Evolutionary conservation across 192 early-diverging fungal genomes (phyloP).

Genomic region (Paraglomus brasilianum): DNA sequence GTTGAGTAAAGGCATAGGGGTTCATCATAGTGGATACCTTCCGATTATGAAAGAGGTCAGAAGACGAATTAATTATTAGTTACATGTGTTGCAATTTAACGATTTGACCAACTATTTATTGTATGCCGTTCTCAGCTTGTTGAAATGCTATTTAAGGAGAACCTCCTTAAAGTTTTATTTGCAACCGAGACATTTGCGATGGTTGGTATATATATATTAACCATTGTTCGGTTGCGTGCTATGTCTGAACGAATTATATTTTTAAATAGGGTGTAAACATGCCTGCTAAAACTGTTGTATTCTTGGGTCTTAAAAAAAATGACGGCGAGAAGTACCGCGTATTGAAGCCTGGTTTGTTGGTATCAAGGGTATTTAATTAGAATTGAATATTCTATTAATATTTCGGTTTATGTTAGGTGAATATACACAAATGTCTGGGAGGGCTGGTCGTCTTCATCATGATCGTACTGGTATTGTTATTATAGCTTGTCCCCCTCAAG

Average conservation of each 20-base stretch:
- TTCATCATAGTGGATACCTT: constrained; percentile 95
- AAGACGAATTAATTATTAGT: neutral
- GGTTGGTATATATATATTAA: constrained; percentile 43
- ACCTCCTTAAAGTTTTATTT: constrained; percentile 90
- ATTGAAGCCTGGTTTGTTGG: constrained; percentile 70
- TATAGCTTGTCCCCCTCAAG: constrained; percentile 64
- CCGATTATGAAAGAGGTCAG: constrained; percentile 94
- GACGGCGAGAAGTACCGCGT: constrained; percentile 88
- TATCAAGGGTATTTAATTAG: constrained; percentile 26
- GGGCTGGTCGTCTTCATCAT: constrained; percentile 85
- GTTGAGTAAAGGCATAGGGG: constrained; percentile 88
- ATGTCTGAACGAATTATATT: neutral
- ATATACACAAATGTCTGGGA: constrained; percentile 99
- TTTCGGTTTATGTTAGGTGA: constrained; percentile 57
- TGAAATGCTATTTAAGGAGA: constrained; percentile 90
- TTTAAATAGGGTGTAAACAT: constrained; percentile 85
- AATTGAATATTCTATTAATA: constrained; percentile 14
- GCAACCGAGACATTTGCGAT: constrained; percentile 99
- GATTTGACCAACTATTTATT: neutral
- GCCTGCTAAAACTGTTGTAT: constrained; percentile 92
- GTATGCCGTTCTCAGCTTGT: constrained; percentile 65
- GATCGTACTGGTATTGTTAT: constrained; percentile 92
- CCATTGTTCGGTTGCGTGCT: neutral
- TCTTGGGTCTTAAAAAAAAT: constrained; percentile 87
- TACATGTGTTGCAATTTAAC: neutral